Base-by-base conservation (phyloP, 768 basidiomycete species). In the Tricholoma matsutake region DNA sequence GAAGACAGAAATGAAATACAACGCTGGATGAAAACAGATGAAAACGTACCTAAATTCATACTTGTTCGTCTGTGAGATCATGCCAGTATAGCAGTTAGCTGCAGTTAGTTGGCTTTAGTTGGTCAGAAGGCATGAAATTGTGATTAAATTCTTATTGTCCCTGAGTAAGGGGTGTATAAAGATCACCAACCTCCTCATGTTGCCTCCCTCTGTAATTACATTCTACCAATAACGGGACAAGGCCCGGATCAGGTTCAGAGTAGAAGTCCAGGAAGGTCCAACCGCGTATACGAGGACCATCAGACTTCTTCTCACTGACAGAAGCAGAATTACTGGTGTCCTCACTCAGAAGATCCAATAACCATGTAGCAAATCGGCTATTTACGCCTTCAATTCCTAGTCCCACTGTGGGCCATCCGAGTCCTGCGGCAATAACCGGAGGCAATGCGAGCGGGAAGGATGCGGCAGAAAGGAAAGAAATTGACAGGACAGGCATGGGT, bases 311-410 rank as follows among this genome's bases (percentile, higher is more conserved):
- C 49, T 68, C 65, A 63, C 66, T 57, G 18, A 66, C 62, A 1
- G 56, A 61, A 63, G 16, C 35, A 49, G 58, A 18, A 39, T 61
- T 45, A 35, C 54, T 32, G 47, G 13, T 47, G 11, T 60, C 65
- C 39, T 61, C 70, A 10, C 72, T 68, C 54, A 94, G 72, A 61
- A 76, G 73, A 39, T 83, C 80, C 47, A 94, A 68, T 18, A 94
- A 69, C 89, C 92, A 96, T 57, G 74, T 76, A 2, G 82, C 87
- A 3, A 93, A 75, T n/a, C 87, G 80, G 22, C 78, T 79, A 68
- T 98, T 98, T 41, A 95, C 87, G 2, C 95, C 95, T 69, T 92
- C 87, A n/a, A 94, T 78, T 4, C 94, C 94, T 6, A 94, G 67
- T 2, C 88, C 87, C 74, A 81, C 77, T 37, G 79, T 75, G 0